Evolutionary conservation across 257 asterid species (phyloP).

Genomic region (Solanum chilense): DNA sequence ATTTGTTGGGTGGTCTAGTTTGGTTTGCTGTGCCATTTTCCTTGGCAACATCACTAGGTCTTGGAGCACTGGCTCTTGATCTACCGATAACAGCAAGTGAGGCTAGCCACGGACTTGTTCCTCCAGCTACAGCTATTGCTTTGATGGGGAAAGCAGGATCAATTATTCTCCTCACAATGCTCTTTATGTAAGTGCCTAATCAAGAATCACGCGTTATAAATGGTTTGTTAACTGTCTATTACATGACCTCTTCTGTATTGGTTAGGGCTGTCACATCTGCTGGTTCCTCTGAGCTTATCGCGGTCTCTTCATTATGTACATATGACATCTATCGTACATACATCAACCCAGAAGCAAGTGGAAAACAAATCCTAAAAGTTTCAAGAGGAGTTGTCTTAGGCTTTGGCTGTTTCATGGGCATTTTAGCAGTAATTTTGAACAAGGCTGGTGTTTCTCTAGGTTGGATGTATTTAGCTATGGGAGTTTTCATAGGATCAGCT

Average conservation of each 20-base stretch:
- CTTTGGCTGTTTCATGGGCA: slow-evolving; percentile 84
- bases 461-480: slow-evolving; percentile 94
- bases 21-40: slow-evolving; percentile 98
- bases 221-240: neutral
- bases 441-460: slow-evolving; percentile 84
- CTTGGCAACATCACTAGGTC: slow-evolving; percentile 81
- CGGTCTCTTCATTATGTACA: slow-evolving; percentile 83
- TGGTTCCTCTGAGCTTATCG: slow-evolving; percentile 85
- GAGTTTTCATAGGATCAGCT: slow-evolving; percentile 83
- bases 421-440: slow-evolving; percentile 71
- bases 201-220: neutral
- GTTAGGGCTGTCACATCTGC: slow-evolving; percentile 97
- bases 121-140: slow-evolving; percentile 90
- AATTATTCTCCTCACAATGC: slow-evolving; percentile 83
- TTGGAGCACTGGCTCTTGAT: slow-evolving; percentile 90
- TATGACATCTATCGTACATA: slow-evolving; percentile 84
- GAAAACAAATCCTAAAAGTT: slow-evolving; percentile 57
- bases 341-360: slow-evolving; percentile 76
- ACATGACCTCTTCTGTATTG: neutral
- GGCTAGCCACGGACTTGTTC: slow-evolving; percentile 87
- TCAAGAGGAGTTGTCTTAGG: slow-evolving; percentile 52
- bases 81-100: slow-evolving; percentile 73
- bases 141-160: slow-evolving; percentile 96
- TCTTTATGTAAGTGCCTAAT: slow-evolving; percentile 56
- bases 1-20: slow-evolving; percentile 76